Base-by-base conservation (phyloP, 2,329 filamentous ascomycete species). In the Onygenales sp. region DNA sequence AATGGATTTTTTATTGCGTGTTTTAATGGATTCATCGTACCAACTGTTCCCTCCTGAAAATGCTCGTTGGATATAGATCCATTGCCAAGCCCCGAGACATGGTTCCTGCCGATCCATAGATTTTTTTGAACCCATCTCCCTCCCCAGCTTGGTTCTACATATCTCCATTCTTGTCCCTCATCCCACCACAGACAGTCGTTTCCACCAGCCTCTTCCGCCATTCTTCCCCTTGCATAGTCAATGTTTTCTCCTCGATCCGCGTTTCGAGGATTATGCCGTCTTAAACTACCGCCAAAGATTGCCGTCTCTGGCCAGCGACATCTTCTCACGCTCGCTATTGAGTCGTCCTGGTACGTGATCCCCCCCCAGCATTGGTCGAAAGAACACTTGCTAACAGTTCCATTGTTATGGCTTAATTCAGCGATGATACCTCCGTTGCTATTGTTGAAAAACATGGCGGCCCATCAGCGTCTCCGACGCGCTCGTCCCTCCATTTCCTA, bases 391-490 rank as follows among this genome's bases (percentile, higher is more conserved):
- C 43, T 50, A 36, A 43, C 31, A 7, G n/a, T 33, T 45, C 39
- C 32, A 32, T 36, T 31, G 32, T 42, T 41, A 51, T 45, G 48
- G 53, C 9, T 52, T 21, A 32, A 49, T n/a, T 3, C 51, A 76
- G 92, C 77, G 92, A 97, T 72, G 92, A 97, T 73, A 95, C 91
- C 1, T 91, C 87, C 54, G 90, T 96, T 17, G 86, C 92, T 33
- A 72, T 97, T 47, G 77, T 96, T 41, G 81, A 87, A 52, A 85
- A 83, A 61, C 62, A 69, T 33, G 11, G 27, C 21, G 14, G 7
- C 13, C 10, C 8, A n/a, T 45, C 43, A 9, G 13, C 43, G 2
- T 27, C 38, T 35, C 43, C 54, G 35, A 46, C 38, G 11, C 53
- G 68, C 46, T 82, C 85, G 8, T 75, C 72, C 5, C 77, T 95